Evolutionary conservation across 1,139 yeast genomes (phyloP), one percentile per base, ranked within the genome.

Genomic region (Debaryomyces coudertii): DNA sequence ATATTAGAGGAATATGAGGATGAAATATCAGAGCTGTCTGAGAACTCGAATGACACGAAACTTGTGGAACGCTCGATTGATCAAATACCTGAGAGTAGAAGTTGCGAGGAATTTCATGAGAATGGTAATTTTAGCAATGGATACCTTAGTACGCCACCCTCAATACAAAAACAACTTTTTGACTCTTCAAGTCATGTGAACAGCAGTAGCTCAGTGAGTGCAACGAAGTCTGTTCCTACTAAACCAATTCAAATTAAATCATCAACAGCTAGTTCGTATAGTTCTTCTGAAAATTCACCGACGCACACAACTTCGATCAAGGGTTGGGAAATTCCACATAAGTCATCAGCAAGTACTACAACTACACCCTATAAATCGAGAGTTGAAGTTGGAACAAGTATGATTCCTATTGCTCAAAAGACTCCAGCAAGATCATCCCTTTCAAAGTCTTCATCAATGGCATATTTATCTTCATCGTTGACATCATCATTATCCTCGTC

Each of bases 271-370:
- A 43, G 53, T 9, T 49, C 62, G 8, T 42, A 53, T 38, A 56
- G 68, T 42, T 62, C 68, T 1, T 62, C 69, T 1, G 75, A 67
- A 16, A 64, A 60, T 41, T 68, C 73, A 0, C 57, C 57, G 22
- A 50, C 56, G 4, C 51, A 52, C 6, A 65, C 73, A 1, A 53
- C 60, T 1, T 62, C 74, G 1, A 47, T 53, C 1, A 66, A 66
- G 53, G 77, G 76, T 1, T 73, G 79, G 79, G 77, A 71, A 46
- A 71, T 73, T n/a, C 76, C 78, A 0, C 60, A 60, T 14, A 73
- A 73, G 48, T 58, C 75, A 6, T 50, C 60, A 8, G 62, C 68
- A 1, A 54, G 64, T 36, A 56, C 61, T 2, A 48, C 60, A 1
- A 56, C 61, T 4, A 57, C 59, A 11, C 57, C 54, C 1, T 48